Conservation (phyloP, 2,329 filamentous ascomycete genomes). For the Ophiostoma himal-ulmi region DNA sequence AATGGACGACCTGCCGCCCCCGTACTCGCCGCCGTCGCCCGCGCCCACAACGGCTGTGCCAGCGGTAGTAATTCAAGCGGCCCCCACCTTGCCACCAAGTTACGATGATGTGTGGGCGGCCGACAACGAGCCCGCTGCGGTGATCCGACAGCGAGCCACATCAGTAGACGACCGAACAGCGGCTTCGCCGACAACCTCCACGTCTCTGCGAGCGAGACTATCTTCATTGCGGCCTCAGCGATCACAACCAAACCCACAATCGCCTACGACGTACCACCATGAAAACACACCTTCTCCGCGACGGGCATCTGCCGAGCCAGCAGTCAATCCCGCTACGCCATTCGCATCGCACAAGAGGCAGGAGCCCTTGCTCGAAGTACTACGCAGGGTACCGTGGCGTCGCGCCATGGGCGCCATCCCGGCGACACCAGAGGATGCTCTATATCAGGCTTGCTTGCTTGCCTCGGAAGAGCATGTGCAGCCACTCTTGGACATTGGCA, state of each 20-base stretch:
- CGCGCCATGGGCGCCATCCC: background rate
- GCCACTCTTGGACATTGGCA: background rate
- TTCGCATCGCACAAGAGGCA: background rate
- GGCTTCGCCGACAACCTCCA: background rate
- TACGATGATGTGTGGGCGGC: background rate
- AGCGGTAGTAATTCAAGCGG: background rate
- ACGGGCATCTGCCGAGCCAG: background rate
- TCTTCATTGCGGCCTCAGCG: background rate
- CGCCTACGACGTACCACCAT: background rate
- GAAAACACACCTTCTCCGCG: background rate
- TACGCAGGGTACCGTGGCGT: background rate
- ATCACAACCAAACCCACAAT: background rate
- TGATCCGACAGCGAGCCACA: background rate
- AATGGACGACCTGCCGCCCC: background rate
- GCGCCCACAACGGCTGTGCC: background rate
- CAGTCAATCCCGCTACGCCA: background rate
- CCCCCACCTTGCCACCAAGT: background rate
- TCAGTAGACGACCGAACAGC: background rate
- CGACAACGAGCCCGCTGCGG: background rate
- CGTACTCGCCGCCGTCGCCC: background rate
- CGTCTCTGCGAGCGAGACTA: background rate
- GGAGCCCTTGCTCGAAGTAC: background rate
- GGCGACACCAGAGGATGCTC: background rate
- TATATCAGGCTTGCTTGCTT: background rate
- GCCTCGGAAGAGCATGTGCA: background rate